Percentiles rank a stretch among this genome's conserved stretches.
Conservation (phyloP, 805 yeast species). For the Barnettozyma populi region DNA sequence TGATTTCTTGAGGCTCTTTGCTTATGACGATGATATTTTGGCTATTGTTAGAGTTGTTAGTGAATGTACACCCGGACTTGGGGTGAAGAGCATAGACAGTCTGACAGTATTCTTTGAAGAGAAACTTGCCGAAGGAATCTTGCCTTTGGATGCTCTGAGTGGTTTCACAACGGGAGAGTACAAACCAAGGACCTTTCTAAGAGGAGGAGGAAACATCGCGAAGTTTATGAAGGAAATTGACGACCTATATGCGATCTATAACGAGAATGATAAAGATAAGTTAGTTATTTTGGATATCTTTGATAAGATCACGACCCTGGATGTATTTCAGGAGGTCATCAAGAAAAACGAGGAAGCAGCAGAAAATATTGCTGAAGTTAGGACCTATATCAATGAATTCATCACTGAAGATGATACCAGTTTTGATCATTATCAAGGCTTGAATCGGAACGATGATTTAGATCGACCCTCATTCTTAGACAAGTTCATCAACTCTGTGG, state of each 20-base stretch:
- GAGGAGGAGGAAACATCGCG: conserved; percentile 4
- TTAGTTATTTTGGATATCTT: conserved; percentile 9
- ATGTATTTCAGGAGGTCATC: conserved; percentile 4
- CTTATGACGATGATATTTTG: conserved; percentile 51
- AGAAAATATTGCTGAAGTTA: conserved; percentile 38
- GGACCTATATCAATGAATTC: conserved; percentile 31
- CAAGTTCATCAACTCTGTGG: conserved; percentile 32
- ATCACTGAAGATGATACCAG: conserved; percentile 27
- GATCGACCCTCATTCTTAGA: conserved; percentile 22
- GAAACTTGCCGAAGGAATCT: not conserved
- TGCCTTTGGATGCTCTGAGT: conserved; percentile 12
- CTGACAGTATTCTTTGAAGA: not conserved
- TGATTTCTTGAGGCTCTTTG: conserved; percentile 59
- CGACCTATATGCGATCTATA: conserved; percentile 5
- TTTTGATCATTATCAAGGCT: not conserved
- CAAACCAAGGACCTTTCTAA: not conserved
- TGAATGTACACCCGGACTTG: conserved; percentile 58
- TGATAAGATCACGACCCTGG: conserved; percentile 8
- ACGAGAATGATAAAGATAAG: not conserved
- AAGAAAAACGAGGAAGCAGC: conserved; percentile 26
- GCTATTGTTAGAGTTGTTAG: conserved; percentile 53
- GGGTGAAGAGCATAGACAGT: conserved; percentile 34
- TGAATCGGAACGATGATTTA: not conserved
- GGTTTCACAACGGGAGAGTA: conserved; percentile 3
- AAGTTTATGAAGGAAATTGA: not conserved